Conservation (phyloP, 2,329 filamentous ascomycete genomes). For the Coleophoma cylindrospora region DNA sequence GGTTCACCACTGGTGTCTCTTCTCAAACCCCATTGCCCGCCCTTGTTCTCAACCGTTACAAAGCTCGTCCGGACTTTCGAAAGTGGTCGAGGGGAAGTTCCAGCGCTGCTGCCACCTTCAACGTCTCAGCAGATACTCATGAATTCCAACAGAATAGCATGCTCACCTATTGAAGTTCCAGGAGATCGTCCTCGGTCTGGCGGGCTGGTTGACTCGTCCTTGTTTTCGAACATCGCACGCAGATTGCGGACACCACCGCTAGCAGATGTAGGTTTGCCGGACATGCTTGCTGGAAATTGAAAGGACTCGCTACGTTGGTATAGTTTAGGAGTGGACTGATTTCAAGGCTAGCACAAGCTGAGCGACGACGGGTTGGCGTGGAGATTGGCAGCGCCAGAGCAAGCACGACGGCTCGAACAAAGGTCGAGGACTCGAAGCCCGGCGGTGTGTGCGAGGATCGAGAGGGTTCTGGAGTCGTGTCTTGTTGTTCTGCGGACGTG, state of each 20-base stretch:
- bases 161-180: constrained; percentile 41
- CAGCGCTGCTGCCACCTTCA: constrained; percentile 15
- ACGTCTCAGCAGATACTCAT: constrained; percentile 10
- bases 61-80: constrained; percentile 75
- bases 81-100: constrained; percentile 55
- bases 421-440: background rate
- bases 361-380: background rate
- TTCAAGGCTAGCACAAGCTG: background rate
- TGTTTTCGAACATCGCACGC: constrained; percentile 76
- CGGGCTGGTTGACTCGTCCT: constrained; percentile 49
- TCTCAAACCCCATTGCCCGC: constrained; percentile 34
- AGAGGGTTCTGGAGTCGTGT: background rate
- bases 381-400: background rate
- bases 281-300: constrained; percentile 3
- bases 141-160: constrained; percentile 10
- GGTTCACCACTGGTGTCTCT: constrained; percentile 27
- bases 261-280: constrained; percentile 29
- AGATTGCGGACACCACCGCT: constrained; percentile 50
- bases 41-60: constrained; percentile 57
- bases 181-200: constrained; percentile 65
- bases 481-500: background rate
- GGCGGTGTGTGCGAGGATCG: background rate
- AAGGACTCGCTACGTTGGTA: background rate
- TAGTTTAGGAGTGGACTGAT: background rate
- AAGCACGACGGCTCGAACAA: too few relatives aligned